Evolutionary conservation across 805 yeast genomes (phyloP), one percentile per base, ranked within the genome.

Genomic region (Barnettozyma vustinii): DNA sequence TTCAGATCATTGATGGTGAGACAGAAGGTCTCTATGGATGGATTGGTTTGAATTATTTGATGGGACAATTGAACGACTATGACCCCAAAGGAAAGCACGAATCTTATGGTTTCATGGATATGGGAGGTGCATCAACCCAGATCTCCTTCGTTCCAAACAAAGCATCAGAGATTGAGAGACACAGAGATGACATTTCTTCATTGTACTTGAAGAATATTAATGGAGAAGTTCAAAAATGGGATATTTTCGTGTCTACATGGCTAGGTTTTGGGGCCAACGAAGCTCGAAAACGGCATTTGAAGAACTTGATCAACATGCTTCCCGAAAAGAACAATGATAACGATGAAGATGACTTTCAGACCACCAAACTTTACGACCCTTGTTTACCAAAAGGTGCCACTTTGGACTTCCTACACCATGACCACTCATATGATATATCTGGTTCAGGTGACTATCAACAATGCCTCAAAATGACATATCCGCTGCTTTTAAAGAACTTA

Each of bases 81-180:
- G 73, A 73, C 35, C 56, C 68, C 4, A 51, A 51, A 12, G 47
- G 53, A 2, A 64, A 62, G 10, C 85, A 77, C 57, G 66, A 67
- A n/a, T 81, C 96, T 0, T 83, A 77, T 55, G 99, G 99, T 5
- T 92, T 94, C 58, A 85, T 94, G 92, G 99, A 94, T 65, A 94
- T 94, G 99, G 99, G 99, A 15, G 99, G 99, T 13, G 99, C 99
- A 0, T 89, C 97, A 2, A 89, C 97, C 0, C 99, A 94, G 62
- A 79, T 94, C 20, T 96, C 98, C 9, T 94, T 91, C 74, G 90
- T 87, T 9, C 97, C 97, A 0, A 76, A 81, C 4, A 74, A 76
- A 37, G 53, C 59, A 4, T 71, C 75, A n/a, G 90, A 88, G 52
- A 66, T 84, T 8, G 67, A 63, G 23, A 76, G 75, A 53, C 96